Percentiles rank a stretch among this genome's conserved stretches.
Conservation (phyloP, 2,329 filamentous ascomycete genomes). For the Nothomitra cinnamomea region DNA sequence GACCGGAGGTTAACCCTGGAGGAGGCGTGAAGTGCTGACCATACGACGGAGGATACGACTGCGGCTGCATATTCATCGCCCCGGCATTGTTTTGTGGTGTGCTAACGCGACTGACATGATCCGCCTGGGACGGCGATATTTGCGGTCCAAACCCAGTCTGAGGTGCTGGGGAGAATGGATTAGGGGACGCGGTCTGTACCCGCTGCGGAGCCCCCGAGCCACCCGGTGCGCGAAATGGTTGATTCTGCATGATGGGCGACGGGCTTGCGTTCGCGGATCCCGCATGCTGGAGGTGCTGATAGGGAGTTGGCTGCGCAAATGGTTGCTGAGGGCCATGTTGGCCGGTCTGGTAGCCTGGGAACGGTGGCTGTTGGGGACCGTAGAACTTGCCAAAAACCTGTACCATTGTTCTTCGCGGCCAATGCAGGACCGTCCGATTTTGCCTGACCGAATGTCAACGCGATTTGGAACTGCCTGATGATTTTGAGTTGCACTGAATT, state of each 20-base stretch:
- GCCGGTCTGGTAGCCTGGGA: conserved; percentile 44
- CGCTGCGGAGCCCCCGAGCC: conserved; percentile 45
- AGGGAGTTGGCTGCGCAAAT: conserved; percentile 37
- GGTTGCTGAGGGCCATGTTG: conserved; percentile 28
- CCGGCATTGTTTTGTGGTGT: conserved; percentile 53
- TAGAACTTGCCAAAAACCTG: conserved; percentile 53
- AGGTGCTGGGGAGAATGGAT: conserved; percentile 66
- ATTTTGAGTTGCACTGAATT: neutral
- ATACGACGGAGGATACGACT: conserved; percentile 21
- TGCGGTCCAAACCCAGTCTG: conserved; percentile 51
- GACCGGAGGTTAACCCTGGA: conserved; percentile 23
- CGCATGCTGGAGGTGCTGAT: conserved; percentile 68
- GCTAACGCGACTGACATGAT: conserved; percentile 46
- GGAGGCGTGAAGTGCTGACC: conserved; percentile 25
- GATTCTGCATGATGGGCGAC: conserved; percentile 80
- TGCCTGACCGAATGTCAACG: neutral
- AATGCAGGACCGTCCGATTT: conserved; percentile 14
- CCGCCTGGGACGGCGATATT: conserved; percentile 59
- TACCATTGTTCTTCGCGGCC: too few species aligned
- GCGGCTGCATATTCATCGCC: conserved; percentile 4
- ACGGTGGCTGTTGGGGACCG: conserved; percentile 67
- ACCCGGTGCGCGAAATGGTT: conserved; percentile 45
- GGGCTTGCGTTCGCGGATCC: conserved; percentile 73
- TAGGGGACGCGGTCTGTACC: conserved; percentile 82
- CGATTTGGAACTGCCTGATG: neutral